Conservation (phyloP, 208 protist species). For the Jaenimonas drosophilae region DNA sequence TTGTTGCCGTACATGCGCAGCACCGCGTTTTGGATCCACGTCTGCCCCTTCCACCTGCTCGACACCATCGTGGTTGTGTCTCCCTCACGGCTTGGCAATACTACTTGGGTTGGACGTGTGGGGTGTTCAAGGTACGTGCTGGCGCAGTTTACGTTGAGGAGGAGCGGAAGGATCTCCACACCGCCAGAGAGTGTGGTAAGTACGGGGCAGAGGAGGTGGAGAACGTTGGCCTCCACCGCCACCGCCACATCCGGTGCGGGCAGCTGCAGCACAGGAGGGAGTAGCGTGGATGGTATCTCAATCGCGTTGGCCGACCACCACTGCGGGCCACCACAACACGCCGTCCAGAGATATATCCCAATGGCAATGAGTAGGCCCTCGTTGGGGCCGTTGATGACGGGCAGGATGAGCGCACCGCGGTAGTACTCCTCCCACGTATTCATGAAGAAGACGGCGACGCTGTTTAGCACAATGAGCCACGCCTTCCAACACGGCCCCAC, state of each 20-base stretch:
- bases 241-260: constrained; percentile 33
- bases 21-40: constrained; percentile 33
- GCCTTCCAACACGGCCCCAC: constrained; percentile 65
- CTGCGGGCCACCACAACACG: constrained; percentile 41
- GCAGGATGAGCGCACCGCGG: constrained; percentile 67
- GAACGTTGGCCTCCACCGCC: constrained; percentile 18
- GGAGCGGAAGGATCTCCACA: constrained; percentile 9
- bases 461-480: constrained; percentile 38
- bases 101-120: constrained; percentile 12
- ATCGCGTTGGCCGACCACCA: constrained; percentile 60
- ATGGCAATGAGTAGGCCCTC: constrained; percentile 74
- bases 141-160: constrained; percentile 47
- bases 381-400: constrained; percentile 86
- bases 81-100: constrained; percentile 13
- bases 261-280: constrained; percentile 42
- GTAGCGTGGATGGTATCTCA: constrained; percentile 19
- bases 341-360: constrained; percentile 52
- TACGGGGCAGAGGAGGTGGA: constrained; percentile 25
- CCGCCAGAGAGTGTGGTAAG: constrained; percentile 8
- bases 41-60: constrained; percentile 37
- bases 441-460: constrained; percentile 53
- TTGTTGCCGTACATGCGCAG: constrained; percentile 38
- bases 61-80: too few relatives aligned
- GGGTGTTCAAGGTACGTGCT: constrained; percentile 23
- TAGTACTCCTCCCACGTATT: constrained; percentile 91